A percentile compares a stretch with the other conserved stretches of the same genome.
Evolutionary conservation across 768 basidiomycete species (phyloP).

Genomic region (Boletus speciosus): DNA sequence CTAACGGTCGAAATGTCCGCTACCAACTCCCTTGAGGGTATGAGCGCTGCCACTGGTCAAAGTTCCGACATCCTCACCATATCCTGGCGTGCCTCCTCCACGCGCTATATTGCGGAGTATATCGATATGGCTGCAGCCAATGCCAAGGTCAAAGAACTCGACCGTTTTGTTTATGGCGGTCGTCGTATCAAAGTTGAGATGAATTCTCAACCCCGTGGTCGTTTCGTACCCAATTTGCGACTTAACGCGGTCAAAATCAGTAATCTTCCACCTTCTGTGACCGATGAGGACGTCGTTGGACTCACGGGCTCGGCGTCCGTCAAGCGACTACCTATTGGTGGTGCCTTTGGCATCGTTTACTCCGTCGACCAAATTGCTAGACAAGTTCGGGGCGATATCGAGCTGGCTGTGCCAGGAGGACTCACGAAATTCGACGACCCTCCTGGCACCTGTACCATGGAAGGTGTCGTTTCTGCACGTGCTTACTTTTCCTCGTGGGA

Average conservation of each 20-base stretch:
- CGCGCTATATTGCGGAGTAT: conserved; percentile 45
- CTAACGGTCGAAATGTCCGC: conserved; percentile 43
- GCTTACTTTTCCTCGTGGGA: conserved; percentile 51
- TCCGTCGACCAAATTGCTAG: conserved; percentile 18
- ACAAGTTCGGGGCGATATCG: conserved; percentile 26
- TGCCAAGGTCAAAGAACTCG: conserved; percentile 35
- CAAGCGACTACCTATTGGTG: conserved; percentile 25
- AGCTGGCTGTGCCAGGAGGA: conserved; percentile 13
- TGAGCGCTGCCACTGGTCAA: conserved; percentile 36
- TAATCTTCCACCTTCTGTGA: conserved; percentile 35
- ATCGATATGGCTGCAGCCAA: conserved; percentile 15
- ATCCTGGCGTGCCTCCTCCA: conserved; percentile 51
- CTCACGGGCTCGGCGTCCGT: conserved; percentile 31
- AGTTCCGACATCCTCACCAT: conserved; percentile 43
- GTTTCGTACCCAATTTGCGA: conserved; percentile 21
- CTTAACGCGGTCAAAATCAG: conserved; percentile 41
- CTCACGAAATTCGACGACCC: conserved; percentile 28
- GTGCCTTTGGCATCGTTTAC: conserved; percentile 18
- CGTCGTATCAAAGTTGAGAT: conserved; percentile 47
- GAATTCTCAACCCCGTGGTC: conserved; percentile 38
- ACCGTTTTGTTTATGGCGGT: conserved; percentile 36
- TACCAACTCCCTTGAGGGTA: conserved; percentile 38
- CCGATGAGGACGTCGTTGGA: conserved; percentile 22
- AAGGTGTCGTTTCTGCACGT: conserved; percentile 35
- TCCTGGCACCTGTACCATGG: conserved; percentile 16